Conservation (phyloP, 345 rosid genomes). For the Camelina sativa region DNA sequence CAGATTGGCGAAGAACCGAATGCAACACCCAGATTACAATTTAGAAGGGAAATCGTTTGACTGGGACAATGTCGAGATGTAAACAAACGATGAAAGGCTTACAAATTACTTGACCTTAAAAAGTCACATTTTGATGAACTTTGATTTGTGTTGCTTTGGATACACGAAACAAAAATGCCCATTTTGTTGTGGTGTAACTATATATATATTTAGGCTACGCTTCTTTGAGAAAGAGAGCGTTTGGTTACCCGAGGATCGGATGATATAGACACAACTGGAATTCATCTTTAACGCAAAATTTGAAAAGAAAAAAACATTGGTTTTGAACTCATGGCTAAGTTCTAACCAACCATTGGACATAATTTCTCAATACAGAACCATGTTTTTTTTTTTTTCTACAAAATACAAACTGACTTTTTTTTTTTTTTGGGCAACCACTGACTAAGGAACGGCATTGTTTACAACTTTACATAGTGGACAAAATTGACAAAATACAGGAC, state of each 20-base stretch:
- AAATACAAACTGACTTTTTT: no score
- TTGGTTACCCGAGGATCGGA: background rate
- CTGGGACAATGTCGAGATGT: conserved; percentile 64
- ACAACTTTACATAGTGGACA: no score
- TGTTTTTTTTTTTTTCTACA: no score
- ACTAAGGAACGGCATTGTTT: no score
- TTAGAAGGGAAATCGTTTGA: conserved; percentile 56
- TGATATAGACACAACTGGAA: background rate
- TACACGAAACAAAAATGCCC: conserved; percentile 27
- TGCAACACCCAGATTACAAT: conserved; percentile 51
- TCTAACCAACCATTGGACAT: background rate
- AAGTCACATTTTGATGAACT: conserved; percentile 22
- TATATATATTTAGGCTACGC: background rate
- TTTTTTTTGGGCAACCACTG: no score
- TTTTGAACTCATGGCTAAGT: background rate
- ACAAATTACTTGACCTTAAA: background rate
- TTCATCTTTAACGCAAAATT: no score
- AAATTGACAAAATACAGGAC: no score
- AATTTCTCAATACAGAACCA: background rate
- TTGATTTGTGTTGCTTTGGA: conserved; percentile 8
- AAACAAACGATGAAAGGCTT: conserved; percentile 30
- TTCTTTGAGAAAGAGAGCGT: background rate
- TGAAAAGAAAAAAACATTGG: background rate
- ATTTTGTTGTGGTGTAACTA: conserved; percentile 14
- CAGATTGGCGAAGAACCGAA: conserved; percentile 61